Conservation (phyloP, 306 rosid genomes). For the Trifolium dubium region DNA sequence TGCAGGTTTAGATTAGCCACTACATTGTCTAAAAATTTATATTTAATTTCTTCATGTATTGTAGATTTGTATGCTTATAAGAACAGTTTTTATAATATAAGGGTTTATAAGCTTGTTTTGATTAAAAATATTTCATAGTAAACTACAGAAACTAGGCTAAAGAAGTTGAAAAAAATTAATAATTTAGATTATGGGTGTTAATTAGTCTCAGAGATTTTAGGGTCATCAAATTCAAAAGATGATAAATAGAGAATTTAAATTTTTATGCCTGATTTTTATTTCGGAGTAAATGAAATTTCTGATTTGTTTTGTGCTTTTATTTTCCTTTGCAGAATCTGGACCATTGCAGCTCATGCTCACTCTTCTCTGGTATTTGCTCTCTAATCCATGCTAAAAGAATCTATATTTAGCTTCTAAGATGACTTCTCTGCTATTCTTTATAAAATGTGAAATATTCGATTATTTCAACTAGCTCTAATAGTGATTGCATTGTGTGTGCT, state of each 20-base stretch:
- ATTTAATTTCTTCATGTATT: not conserved
- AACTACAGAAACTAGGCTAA: not conserved
- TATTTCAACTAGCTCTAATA: slow-evolving; percentile 4
- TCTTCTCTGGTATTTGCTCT: slow-evolving; percentile 63
- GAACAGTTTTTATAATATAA: not conserved
- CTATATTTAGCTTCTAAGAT: not conserved
- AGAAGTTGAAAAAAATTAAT: not conserved
- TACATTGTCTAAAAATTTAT: no score
- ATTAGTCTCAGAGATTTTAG: not conserved
- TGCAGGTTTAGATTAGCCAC: no score
- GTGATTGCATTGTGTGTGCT: not conserved
- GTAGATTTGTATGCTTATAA: not conserved
- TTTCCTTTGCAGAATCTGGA: slow-evolving; percentile 46
- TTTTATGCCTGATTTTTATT: no score
- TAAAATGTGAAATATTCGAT: slow-evolving; percentile 6
- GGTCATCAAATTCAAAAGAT: not conserved
- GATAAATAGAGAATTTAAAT: no score
- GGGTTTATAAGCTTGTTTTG: not conserved
- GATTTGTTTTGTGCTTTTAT: no score
- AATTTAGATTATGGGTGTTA: not conserved
- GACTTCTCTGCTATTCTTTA: not conserved
- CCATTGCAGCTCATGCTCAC: slow-evolving; percentile 49
- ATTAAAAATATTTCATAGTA: not conserved
- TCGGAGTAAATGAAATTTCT: no score
- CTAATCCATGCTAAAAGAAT: not conserved